phyloP scores from a whole-genome alignment of 306 rosid genomes.

The Morella rubra region DNA sequence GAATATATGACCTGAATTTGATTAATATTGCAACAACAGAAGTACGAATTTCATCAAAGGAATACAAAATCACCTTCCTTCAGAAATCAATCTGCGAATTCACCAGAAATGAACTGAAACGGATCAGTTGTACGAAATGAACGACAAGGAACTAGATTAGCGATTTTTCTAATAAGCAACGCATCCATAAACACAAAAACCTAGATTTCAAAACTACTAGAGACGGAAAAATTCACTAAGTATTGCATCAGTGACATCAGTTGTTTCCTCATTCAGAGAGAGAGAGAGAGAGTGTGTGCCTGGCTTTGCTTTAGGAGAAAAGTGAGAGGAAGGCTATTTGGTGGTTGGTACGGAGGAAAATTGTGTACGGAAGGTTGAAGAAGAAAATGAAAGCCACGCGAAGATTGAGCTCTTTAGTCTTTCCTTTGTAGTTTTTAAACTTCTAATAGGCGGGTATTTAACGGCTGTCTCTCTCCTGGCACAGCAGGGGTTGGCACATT shows the following conservation, averaged over 20 bases:
- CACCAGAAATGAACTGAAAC: constrained; percentile 8
- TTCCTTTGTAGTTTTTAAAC: background rate
- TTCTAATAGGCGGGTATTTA: too few species aligned
- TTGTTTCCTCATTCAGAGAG: background rate
- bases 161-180: background rate
- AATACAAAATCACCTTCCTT: constrained; percentile 9
- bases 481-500: too few species aligned
- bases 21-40: background rate
- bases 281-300: background rate
- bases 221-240: background rate
- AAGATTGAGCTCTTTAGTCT: too few species aligned
- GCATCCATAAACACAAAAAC: background rate
- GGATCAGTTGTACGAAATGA: background rate
- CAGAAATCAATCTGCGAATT: constrained; percentile 1
- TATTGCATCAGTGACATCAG: background rate
- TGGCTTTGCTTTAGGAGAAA: background rate
- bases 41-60: background rate
- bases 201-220: background rate
- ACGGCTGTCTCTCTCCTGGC: too few species aligned
- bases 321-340: constrained; percentile 5
- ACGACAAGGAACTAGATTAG: background rate
- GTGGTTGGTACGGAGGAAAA: background rate
- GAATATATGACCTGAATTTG: background rate
- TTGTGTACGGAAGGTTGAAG: background rate
- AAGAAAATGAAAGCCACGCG: too few species aligned